phyloP scores from a whole-genome alignment of 2,329 filamentous ascomycete species.

The Botryosphaeria agaves region DNA sequence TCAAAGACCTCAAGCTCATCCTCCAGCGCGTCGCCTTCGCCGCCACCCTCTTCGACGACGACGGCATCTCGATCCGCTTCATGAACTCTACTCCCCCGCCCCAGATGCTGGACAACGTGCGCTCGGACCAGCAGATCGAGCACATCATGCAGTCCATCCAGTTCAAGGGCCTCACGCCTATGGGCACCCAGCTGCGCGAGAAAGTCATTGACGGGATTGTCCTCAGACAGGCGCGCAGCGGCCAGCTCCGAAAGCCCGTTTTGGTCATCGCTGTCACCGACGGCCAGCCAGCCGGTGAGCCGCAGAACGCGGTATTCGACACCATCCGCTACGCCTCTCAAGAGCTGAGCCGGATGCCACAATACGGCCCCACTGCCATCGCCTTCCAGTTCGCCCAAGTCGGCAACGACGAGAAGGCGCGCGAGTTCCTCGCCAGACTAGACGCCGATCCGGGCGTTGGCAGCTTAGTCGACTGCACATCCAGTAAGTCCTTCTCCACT shows the following conservation, averaged over 20 bases:
- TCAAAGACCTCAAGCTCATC: constrained; percentile 48
- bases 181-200: constrained; percentile 43
- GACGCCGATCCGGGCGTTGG: constrained; percentile 46
- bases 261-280: constrained; percentile 50
- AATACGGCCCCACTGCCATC: constrained; percentile 39
- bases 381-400: constrained; percentile 54
- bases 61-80: constrained; percentile 51
- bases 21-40: constrained; percentile 45
- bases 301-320: constrained; percentile 36
- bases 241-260: constrained; percentile 43
- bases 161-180: constrained; percentile 49
- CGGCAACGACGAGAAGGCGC: constrained; percentile 46
- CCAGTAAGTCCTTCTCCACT: constrained; percentile 31
- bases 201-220: constrained; percentile 48
- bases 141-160: constrained; percentile 38
- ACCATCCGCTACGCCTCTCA: constrained; percentile 37
- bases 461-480: constrained; percentile 47
- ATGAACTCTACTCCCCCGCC: constrained; percentile 43
- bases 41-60: constrained; percentile 50
- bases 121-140: constrained; percentile 38
- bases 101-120: constrained; percentile 35
- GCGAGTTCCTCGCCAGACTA: constrained; percentile 45
- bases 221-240: constrained; percentile 31
- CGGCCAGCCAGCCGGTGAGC: constrained; percentile 47
- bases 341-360: constrained; percentile 29